Evolutionary conservation across 1,284 basidiomycete genomes (phyloP), one percentile per base, ranked within the genome.

Genomic region (Volvariella surrecta): DNA sequence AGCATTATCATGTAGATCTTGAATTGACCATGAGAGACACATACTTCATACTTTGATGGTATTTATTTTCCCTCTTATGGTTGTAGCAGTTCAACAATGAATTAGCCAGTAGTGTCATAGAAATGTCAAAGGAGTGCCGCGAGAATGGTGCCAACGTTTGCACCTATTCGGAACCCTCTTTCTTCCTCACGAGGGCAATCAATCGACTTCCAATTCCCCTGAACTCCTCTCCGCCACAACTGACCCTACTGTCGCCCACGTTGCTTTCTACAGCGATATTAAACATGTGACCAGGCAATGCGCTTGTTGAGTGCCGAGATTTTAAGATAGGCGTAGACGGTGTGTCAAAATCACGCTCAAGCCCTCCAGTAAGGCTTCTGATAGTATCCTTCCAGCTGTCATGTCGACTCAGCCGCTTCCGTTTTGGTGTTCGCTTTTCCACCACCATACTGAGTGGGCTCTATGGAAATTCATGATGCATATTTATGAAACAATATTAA

Each of bases 391-490:
- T 76, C 76, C 76, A 80, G 55, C 79, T 80, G 51, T 63, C 61
- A 53, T 60, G 60, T 54, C 75, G 57, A 58, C 65, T 70, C 50
- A 67, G 68, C 34, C 52, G 68, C 64, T 73, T 81, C 39, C 68
- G 66, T 40, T 67, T 35, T 19, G 45, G 37, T 10, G 56, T 60
- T 43, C 62, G 63, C 44, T 70, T 68, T 57, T 92, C 89, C 37
- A 80, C 78, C 15, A 95, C 89, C 70, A 95, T 91, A 46, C 82
- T 82, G 40, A 96, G 67, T 6, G 92, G 92, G 47, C 86, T 89
- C 63, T 71, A 11, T 11, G 11, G 6, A 44, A 8, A 34, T 24
- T 32, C 18, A 40, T 31, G 44, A 39, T n/a, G 32, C 13, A 42
- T 43, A 35, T 35, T 30, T 15, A 30, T 17, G 46, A 32, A 20